Evolutionary conservation across 1,284 basidiomycete genomes (phyloP), one percentile per base, ranked within the genome.

Genomic region (Cutaneotrichosporon sp.): DNA sequence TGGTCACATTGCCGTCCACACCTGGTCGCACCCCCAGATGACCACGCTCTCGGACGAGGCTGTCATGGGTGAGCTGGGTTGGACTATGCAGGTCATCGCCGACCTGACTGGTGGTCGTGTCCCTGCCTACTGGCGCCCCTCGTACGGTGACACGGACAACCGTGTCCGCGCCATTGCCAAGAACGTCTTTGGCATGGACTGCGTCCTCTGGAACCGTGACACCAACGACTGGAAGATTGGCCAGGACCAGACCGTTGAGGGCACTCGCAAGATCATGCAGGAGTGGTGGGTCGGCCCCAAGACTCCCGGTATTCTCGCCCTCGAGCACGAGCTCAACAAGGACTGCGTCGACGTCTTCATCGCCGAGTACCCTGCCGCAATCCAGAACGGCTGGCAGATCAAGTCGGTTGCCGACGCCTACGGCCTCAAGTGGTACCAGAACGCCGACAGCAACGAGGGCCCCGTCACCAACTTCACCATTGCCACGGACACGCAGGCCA

Each of bases 1-100:
- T 46, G 74, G 73, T 18, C 77, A 78, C 68, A 72, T 78, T 57
- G 76, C 76, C 60, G 83, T 83, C 6, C 84, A 85, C 77, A 85
- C 84, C 57, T 85, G 83, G 81, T 81, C 81, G 9, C 83, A 84
- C 72, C 76, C 70, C n/a, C 75, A 76, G 67, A 79, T 76, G 68
- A 61, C 85, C 47, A 83, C 82, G 5, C 74, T 84, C 26, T 80
- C 83, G 58, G 85, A 86, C 76, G 84, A 85, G 70, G 73, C 84
- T 64, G 82, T 86, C 61, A 77, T 86, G 10, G 83, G 80, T 61
- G 84, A 85, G 73, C 81, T 86, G 50, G 84, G 82, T 34, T 82
- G 79, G 80, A 81, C 81, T 8, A 76, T 77, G 69, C 76, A 81
- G 67, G 77, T 79, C 64, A 79, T 80, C 58, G 65, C 70, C 46